These are phyloP conservation scores for Pleomassaria siparia DNA, from an alignment of 2,329 filamentous ascomycete genomes.

Conservation along the genomic window DNA sequence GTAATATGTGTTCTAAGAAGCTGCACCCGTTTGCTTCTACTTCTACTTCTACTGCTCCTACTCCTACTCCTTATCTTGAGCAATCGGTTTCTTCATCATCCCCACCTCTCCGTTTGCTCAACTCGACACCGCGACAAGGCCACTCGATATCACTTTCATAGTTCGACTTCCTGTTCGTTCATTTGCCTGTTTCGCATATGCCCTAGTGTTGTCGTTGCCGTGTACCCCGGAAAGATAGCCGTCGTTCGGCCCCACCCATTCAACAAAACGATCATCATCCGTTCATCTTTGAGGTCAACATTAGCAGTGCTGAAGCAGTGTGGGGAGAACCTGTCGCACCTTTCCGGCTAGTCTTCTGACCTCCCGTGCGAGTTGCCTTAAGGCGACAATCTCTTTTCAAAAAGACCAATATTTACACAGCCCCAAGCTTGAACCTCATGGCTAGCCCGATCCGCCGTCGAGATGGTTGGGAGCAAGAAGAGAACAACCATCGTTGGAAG, in stretches of 20 bases:
- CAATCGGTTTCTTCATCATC: too few species aligned
- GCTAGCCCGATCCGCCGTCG: background rate
- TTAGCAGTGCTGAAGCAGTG: background rate
- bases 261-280: constrained; percentile 21
- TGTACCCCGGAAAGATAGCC: constrained; percentile 14
- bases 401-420: constrained; percentile 1
- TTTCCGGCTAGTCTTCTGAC: background rate
- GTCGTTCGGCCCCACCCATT: constrained; percentile 34
- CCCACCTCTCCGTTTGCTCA: too few species aligned
- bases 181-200: background rate
- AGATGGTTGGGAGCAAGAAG: background rate
- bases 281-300: background rate
- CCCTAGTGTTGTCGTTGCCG: background rate
- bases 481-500: background rate
- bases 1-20: too few species aligned
- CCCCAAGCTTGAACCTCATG: background rate
- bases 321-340: background rate
- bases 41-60: background rate
- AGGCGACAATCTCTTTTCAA: background rate
- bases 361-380: background rate
- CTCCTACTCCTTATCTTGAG: too few species aligned
- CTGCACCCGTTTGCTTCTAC: background rate
- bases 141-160: background rate
- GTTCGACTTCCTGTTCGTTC: too few species aligned
- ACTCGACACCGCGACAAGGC: background rate